Evolutionary conservation across 345 rosid genomes (phyloP).

Genomic region (Clarkia xantiana): DNA sequence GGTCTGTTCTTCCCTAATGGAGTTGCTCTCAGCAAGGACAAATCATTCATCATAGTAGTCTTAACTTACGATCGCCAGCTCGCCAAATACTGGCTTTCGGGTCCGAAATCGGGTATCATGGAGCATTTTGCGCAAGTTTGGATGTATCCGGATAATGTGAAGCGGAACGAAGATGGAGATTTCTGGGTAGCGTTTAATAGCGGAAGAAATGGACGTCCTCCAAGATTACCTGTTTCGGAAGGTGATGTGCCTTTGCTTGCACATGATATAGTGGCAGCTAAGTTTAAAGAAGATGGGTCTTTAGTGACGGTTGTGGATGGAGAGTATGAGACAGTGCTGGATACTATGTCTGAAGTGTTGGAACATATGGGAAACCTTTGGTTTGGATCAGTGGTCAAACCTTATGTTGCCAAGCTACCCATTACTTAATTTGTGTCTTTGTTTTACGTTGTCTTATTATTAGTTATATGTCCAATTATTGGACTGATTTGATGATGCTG

Average conservation of each 20-base stretch:
- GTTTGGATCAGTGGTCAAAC: conserved; percentile 23
- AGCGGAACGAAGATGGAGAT: conserved; percentile 29
- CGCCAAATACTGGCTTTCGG: conserved; percentile 9
- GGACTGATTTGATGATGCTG: no score
- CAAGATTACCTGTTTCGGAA: no score
- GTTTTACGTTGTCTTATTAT: no score
- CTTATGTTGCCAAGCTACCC: conserved; percentile 16
- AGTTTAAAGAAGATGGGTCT: conserved; percentile 15
- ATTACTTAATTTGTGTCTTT: no score
- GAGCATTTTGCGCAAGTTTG: conserved; percentile 13
- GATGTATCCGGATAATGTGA: conserved; percentile 30
- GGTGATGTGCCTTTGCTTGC: conserved; percentile 1
- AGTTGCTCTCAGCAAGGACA: conserved; percentile 30
- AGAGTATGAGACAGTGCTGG: conserved; percentile 11
- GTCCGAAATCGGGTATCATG: not conserved
- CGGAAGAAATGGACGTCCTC: not conserved
- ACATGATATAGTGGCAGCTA: conserved; percentile 26
- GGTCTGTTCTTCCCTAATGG: conserved; percentile 37
- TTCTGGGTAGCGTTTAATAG: conserved; percentile 45
- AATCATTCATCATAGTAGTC: conserved; percentile 23
- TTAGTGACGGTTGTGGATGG: conserved; percentile 19
- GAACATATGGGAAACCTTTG: conserved; percentile 19
- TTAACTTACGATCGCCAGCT: conserved; percentile 15
- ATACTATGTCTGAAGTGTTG: conserved; percentile 27
- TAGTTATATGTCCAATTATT: no score